phyloP scores from a whole-genome alignment of 192 early-diverging fungal species.

The Entomortierella lignicola region DNA sequence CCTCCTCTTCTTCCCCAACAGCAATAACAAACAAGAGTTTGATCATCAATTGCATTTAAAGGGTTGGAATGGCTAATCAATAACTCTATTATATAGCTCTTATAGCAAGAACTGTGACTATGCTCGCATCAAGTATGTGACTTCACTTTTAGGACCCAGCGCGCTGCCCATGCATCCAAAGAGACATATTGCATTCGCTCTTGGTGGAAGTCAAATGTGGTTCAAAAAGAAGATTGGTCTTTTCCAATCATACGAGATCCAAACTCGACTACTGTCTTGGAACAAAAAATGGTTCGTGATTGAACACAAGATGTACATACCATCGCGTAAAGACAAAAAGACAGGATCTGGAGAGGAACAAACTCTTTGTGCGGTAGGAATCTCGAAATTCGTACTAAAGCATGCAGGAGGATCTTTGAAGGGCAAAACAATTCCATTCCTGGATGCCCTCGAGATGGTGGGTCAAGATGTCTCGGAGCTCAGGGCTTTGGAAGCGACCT shows the following conservation, averaged over 20 bases:
- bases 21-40: too few species aligned
- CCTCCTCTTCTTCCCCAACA: too few species aligned
- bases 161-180: conserved; percentile 40
- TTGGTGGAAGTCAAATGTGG: conserved; percentile 58
- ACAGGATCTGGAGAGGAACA: neutral
- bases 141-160: conserved; percentile 44
- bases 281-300: conserved; percentile 62
- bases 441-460: conserved; percentile 52
- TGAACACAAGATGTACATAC: conserved; percentile 55
- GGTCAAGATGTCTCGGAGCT: conserved; percentile 37
- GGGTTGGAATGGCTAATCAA: neutral
- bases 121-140: conserved; percentile 51
- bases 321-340: neutral
- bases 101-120: conserved; percentile 50
- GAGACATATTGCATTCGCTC: conserved; percentile 34
- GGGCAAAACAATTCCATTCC: conserved; percentile 49
- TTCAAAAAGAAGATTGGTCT: conserved; percentile 61
- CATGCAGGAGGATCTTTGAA: conserved; percentile 41
- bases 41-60: too few species aligned
- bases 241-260: conserved; percentile 58
- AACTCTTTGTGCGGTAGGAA: conserved; percentile 37
- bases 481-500: conserved; percentile 23
- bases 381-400: conserved; percentile 49
- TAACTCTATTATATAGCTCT: conserved; percentile 6
- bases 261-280: conserved; percentile 58